Conservation (phyloP, 2,329 filamentous ascomycete species). For the Calcarisporium arbuscula region DNA sequence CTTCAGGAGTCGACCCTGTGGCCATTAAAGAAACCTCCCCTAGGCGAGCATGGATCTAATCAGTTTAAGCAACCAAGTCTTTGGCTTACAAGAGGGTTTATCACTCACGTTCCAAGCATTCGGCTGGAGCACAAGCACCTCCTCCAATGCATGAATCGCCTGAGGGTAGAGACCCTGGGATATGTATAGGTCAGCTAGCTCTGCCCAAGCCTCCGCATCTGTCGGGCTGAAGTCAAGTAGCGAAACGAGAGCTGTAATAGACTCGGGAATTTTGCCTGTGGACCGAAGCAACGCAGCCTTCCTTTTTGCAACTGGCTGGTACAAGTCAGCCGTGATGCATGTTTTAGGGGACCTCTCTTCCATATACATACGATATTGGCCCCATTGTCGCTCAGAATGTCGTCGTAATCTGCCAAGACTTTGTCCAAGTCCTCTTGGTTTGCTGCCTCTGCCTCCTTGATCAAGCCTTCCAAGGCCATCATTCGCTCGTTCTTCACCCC, state of each 20-base stretch:
- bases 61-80: conserved; percentile 14
- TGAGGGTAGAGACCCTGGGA: conserved; percentile 73
- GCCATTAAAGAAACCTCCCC: conserved; percentile 79
- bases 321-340: conserved; percentile 16
- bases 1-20: conserved; percentile 37
- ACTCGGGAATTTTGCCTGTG: conserved; percentile 63
- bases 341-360: conserved; percentile 5
- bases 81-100: background rate
- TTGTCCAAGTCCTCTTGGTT: conserved; percentile 58
- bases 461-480: conserved; percentile 74
- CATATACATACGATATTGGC: conserved; percentile 65
- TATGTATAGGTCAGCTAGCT: conserved; percentile 82
- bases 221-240: conserved; percentile 80
- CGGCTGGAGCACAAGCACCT: conserved; percentile 77
- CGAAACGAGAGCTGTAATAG: conserved; percentile 65
- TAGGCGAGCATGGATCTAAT: conserved; percentile 77
- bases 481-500: conserved; percentile 79
- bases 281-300: conserved; percentile 73
- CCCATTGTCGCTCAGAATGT: conserved; percentile 64
- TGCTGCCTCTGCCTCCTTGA: conserved; percentile 74
- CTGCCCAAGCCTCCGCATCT: conserved; percentile 89
- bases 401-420: conserved; percentile 72
- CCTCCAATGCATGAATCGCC: conserved; percentile 82
- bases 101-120: conserved; percentile 88
- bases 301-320: conserved; percentile 78